These are phyloP conservation scores for Thermochaetoides thermophila DNA, from an alignment of 495 filamentous ascomycete genomes.

Conservation along the genomic window DNA sequence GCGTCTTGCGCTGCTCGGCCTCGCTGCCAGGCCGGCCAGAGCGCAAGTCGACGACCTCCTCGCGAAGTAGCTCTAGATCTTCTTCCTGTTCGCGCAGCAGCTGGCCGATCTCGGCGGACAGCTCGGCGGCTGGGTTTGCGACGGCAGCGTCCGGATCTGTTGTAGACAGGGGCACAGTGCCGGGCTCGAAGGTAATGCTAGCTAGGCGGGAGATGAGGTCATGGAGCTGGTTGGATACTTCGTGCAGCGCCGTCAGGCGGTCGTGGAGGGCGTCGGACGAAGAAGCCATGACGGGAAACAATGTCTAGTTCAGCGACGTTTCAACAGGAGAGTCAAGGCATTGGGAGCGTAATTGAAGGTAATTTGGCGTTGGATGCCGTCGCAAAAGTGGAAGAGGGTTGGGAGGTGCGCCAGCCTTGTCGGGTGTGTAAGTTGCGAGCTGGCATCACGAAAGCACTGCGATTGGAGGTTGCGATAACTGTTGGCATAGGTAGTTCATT, in stretches of 20 bases:
- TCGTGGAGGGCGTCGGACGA: slow-evolving; percentile 46
- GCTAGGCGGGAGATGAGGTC: slow-evolving; percentile 63
- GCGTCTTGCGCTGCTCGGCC: slow-evolving; percentile 38
- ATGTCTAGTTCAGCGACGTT: no score
- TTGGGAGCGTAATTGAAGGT: no score
- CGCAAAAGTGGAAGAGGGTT: not conserved
- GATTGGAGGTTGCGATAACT: not conserved
- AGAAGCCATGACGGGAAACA: no score
- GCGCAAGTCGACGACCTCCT: slow-evolving; percentile 59
- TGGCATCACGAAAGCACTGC: slow-evolving; percentile 8
- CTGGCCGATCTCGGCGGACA: slow-evolving; percentile 69
- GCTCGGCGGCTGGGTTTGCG: slow-evolving; percentile 60
- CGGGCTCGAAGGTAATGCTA: slow-evolving; percentile 50
- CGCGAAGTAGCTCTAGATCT: slow-evolving; percentile 65
- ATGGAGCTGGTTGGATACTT: slow-evolving; percentile 49
- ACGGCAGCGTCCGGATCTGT: slow-evolving; percentile 30
- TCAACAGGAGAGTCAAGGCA: no score
- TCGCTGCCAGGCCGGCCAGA: slow-evolving; percentile 26
- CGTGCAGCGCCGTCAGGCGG: slow-evolving; percentile 53
- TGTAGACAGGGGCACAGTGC: slow-evolving; percentile 31
- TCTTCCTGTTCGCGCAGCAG: slow-evolving; percentile 72
- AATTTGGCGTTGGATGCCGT: no score
- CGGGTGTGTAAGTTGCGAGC: not conserved
- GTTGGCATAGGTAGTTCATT: no score
- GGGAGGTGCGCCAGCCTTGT: no score